These are phyloP conservation scores for Wickerhamomyces sydowiorum DNA, from an alignment of 805 yeast species.

Conservation along the genomic window DNA sequence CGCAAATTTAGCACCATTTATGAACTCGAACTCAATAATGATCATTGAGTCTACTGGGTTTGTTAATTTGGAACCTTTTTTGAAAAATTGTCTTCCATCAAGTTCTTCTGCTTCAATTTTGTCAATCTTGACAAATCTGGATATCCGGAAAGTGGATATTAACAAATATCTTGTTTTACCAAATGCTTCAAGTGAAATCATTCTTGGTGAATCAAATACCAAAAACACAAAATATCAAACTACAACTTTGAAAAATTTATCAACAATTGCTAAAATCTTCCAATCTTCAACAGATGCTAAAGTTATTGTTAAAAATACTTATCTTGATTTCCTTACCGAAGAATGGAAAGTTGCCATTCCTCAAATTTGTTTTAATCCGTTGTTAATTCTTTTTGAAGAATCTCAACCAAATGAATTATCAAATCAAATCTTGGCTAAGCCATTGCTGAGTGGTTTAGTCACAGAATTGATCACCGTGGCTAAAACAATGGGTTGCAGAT, in stretches of 20 bases:
- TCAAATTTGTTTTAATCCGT: constrained; percentile 69
- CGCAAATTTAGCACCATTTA: constrained; percentile 29
- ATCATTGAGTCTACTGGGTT: constrained; percentile 68
- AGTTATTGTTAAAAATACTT: constrained; percentile 31
- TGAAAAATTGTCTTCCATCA: constrained; percentile 51
- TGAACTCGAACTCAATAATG: constrained; percentile 42
- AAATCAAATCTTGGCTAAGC: constrained; percentile 75
- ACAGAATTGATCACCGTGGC: constrained; percentile 69
- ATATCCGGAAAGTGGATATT: constrained; percentile 12
- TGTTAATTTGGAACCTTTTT: constrained; percentile 67
- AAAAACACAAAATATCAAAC: constrained; percentile 33
- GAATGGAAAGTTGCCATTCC: constrained; percentile 88
- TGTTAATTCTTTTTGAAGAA: constrained; percentile 68
- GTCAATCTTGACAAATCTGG: constrained; percentile 16
- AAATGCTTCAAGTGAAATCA: constrained; percentile 25
- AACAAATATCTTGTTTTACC: constrained; percentile 9
- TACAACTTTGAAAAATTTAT: constrained; percentile 27
- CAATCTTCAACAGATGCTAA: constrained; percentile 38
- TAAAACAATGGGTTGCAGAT: constrained; percentile 70
- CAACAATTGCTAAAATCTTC: constrained; percentile 30
- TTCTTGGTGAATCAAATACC: constrained; percentile 34
- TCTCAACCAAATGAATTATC: constrained; percentile 54
- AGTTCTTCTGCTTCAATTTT: constrained; percentile 15
- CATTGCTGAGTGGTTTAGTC: constrained; percentile 74
- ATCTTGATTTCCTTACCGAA: constrained; percentile 57